These are phyloP conservation scores for Neoascochyta sp. DNA, from an alignment of 2,329 filamentous ascomycete genomes.

Conservation along the genomic window DNA sequence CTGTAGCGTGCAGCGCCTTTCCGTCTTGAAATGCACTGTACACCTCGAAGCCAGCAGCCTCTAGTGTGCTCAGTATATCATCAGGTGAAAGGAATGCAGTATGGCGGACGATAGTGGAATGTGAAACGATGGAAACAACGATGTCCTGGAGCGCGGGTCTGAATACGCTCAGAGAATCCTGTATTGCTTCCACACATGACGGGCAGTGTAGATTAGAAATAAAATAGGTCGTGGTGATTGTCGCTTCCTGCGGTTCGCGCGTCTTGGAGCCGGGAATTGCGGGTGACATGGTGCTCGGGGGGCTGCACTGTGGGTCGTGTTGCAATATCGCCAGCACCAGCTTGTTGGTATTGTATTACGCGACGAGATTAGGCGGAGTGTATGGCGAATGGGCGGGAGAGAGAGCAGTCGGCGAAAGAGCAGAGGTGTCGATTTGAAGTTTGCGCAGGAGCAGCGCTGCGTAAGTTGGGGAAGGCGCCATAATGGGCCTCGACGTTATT, in stretches of 20 bases:
- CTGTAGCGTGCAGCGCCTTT: conserved; percentile 9
- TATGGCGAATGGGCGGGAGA: no score
- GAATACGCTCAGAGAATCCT: conserved; percentile 52
- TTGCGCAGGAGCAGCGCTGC: no score
- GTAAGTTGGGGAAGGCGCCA: no score
- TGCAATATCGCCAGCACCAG: conserved; percentile 13
- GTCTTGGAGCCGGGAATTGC: conserved; percentile 7
- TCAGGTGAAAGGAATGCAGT: conserved; percentile 40
- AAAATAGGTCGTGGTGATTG: conserved; percentile 56
- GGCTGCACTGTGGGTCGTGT: conserved; percentile 5
- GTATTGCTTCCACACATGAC: conserved; percentile 66
- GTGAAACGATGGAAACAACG: conserved; percentile 68
- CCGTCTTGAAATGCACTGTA: conserved; percentile 45
- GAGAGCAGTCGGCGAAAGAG: no score
- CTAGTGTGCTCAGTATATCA: conserved; percentile 46
- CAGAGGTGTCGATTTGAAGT: no score
- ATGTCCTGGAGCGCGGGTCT: conserved; percentile 54
- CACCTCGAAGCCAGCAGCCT: conserved; percentile 59
- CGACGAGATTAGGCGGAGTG: no score
- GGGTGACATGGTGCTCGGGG: conserved; percentile 14
- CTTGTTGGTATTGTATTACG: conserved; percentile 6
- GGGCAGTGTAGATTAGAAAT: conserved; percentile 75
- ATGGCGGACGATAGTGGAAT: conserved; percentile 62
- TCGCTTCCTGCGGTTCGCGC: conserved; percentile 12
- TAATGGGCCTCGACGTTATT: no score